Evolutionary conservation across 2,329 filamentous ascomycete species (phyloP).

Genomic region (Biscogniauxia marginata): DNA sequence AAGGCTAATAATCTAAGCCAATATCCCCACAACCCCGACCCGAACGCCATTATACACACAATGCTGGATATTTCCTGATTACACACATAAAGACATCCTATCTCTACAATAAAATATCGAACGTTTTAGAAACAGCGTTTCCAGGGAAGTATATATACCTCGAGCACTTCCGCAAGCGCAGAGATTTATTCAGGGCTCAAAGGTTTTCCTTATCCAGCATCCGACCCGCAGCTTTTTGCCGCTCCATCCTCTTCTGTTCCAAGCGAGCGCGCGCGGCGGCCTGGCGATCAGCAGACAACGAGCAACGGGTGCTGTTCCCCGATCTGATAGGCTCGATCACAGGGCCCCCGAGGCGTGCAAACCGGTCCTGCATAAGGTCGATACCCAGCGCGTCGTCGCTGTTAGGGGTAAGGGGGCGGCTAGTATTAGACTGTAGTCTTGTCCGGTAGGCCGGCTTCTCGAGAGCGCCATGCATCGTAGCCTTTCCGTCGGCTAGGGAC

Average conservation of each 20-base stretch:
- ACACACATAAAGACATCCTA: slow-evolving; percentile 6
- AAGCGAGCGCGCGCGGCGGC: slow-evolving; percentile 56
- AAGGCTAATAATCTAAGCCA: slow-evolving; percentile 6
- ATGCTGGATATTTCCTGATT: slow-evolving; percentile 5
- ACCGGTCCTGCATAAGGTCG: slow-evolving; percentile 47
- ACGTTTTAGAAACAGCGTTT: slow-evolving; percentile 6
- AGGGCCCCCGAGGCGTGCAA: slow-evolving; percentile 44
- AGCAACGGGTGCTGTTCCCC: slow-evolving; percentile 42
- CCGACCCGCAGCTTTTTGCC: slow-evolving; percentile 33
- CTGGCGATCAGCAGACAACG: slow-evolving; percentile 49
- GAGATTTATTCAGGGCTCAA: slow-evolving; percentile 28
- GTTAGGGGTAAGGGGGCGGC: slow-evolving; percentile 26
- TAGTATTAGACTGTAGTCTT: slow-evolving; percentile 25
- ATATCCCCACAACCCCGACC: slow-evolving; percentile 19
- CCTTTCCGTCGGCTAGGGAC: slow-evolving; percentile 10
- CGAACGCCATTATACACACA: slow-evolving; percentile 10
- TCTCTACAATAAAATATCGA: slow-evolving; percentile 8
- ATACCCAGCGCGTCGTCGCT: slow-evolving; percentile 37
- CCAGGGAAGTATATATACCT: no score
- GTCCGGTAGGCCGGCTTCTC: slow-evolving; percentile 19
- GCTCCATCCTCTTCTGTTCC: slow-evolving; percentile 53
- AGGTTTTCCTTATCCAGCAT: slow-evolving; percentile 48
- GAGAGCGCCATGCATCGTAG: slow-evolving; percentile 16
- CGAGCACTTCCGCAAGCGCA: not conserved
- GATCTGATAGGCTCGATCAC: slow-evolving; percentile 30